Evolutionary conservation across 129 eudicot genomes (phyloP).

Genomic region (Flaveria ramosissima): DNA sequence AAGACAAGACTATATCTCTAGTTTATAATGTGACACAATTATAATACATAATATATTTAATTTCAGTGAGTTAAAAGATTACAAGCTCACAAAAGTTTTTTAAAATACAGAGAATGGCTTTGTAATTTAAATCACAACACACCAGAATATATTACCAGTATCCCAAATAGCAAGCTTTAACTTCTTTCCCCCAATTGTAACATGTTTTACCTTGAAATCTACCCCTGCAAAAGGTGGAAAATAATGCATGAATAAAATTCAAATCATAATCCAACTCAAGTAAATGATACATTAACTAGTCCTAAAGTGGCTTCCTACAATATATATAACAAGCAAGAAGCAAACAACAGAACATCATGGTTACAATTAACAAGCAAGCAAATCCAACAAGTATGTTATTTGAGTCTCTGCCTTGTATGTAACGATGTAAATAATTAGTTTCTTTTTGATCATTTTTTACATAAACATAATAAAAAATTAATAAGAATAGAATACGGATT

Average conservation of each 20-base stretch:
- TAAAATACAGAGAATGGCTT: background rate
- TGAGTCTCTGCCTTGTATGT: no score
- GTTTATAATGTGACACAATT: background rate
- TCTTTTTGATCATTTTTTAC: no score
- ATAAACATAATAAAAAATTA: no score
- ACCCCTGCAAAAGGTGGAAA: conserved; percentile 55
- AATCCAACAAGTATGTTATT: background rate
- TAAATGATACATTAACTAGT: conserved; percentile 4
- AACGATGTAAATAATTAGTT: background rate
- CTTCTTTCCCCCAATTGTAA: conserved; percentile 78
- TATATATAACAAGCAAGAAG: background rate
- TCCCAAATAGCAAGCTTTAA: conserved; percentile 99
- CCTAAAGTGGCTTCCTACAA: conserved; percentile 3
- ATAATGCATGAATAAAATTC: conserved; percentile 3
- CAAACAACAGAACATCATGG: background rate
- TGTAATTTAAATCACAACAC: background rate
- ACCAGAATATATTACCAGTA: conserved; percentile 43
- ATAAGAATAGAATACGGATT: no score
- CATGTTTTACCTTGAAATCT: conserved; percentile 92
- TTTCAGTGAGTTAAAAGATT: background rate
- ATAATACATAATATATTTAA: background rate
- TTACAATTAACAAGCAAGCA: background rate
- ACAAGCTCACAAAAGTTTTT: background rate
- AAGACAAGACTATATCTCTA: background rate
- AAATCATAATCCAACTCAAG: background rate